These are phyloP conservation scores for Neohortaea acidophila DNA, from an alignment of 495 filamentous ascomycete species.

Conservation along the genomic window DNA sequence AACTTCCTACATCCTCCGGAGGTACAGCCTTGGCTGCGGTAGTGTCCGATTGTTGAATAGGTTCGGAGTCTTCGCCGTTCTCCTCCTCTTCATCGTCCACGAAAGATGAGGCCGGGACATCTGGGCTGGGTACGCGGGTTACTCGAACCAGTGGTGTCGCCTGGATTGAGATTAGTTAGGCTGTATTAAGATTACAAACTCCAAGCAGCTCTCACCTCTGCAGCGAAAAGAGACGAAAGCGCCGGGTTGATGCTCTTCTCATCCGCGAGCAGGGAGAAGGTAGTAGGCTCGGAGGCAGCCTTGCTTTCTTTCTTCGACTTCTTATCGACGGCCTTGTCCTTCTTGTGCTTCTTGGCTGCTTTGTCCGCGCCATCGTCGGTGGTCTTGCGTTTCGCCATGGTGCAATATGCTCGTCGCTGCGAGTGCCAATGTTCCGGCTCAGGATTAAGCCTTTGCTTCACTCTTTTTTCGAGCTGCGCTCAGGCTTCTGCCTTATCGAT, in stretches of 20 bases:
- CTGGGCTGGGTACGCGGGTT: too few relatives aligned
- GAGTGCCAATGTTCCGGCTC: too few relatives aligned
- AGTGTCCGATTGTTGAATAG: not conserved
- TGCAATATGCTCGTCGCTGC: too few relatives aligned
- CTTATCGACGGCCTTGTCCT: conserved; percentile 3
- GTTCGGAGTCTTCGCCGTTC: conserved; percentile 25
- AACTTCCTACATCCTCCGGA: not conserved
- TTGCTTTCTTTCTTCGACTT: conserved; percentile 12
- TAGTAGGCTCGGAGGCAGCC: conserved; percentile 3
- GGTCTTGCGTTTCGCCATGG: too few relatives aligned
- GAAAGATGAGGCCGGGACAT: too few relatives aligned
- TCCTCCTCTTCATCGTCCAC: not conserved
- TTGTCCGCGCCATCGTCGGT: conserved; percentile 2
- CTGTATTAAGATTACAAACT: not conserved
- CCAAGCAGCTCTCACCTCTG: conserved; percentile 41
- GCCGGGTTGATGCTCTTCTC: conserved; percentile 49
- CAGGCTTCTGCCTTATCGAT: too few relatives aligned
- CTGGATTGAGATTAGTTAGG: not conserved
- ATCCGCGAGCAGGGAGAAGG: conserved; percentile 27
- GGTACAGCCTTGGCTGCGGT: not conserved
- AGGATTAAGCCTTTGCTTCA: too few relatives aligned
- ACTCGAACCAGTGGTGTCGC: conserved; percentile 4
- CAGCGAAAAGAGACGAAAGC: conserved; percentile 64
- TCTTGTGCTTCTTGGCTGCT: conserved; percentile 4
- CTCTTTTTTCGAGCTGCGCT: too few relatives aligned